These are phyloP conservation scores for Pterocarpus santalinus DNA, from an alignment of 306 rosid genomes.

Conservation along the genomic window DNA sequence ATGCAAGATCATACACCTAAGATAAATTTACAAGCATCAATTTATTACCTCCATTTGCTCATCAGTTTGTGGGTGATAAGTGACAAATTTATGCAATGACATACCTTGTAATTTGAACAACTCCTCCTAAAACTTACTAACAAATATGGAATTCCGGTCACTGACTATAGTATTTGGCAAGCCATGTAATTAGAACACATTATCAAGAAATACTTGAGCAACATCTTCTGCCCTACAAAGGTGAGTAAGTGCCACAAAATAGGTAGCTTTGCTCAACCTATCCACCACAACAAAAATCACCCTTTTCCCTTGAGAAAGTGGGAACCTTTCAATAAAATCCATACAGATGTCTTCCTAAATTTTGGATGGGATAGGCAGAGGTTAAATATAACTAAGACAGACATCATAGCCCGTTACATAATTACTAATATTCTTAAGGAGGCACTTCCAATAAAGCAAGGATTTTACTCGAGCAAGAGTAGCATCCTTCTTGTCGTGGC, in stretches of 20 bases:
- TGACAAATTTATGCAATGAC: not conserved
- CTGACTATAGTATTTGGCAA: not conserved
- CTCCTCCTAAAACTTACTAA: not conserved
- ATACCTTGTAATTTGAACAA: not conserved
- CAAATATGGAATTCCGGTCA: not conserved
- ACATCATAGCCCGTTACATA: too few relatives aligned
- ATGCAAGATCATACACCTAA: not conserved
- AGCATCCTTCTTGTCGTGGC: too few relatives aligned
- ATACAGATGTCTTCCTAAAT: not conserved
- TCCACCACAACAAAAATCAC: not conserved
- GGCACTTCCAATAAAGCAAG: too few relatives aligned
- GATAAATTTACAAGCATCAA: not conserved
- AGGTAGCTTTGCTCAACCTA: not conserved
- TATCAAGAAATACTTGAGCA: not conserved
- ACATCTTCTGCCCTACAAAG: not conserved
- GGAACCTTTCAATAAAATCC: not conserved
- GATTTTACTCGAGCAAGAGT: too few relatives aligned
- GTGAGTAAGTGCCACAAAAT: not conserved
- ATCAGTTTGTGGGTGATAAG: not conserved
- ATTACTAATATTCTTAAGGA: too few relatives aligned
- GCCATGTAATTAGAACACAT: not conserved
- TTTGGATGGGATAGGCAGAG: not conserved
- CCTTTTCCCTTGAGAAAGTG: not conserved
- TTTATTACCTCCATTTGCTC: not conserved
- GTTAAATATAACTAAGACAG: not conserved